Evolutionary conservation across 208 protist species (phyloP).

Genomic region (Trypanosoma theileri): DNA sequence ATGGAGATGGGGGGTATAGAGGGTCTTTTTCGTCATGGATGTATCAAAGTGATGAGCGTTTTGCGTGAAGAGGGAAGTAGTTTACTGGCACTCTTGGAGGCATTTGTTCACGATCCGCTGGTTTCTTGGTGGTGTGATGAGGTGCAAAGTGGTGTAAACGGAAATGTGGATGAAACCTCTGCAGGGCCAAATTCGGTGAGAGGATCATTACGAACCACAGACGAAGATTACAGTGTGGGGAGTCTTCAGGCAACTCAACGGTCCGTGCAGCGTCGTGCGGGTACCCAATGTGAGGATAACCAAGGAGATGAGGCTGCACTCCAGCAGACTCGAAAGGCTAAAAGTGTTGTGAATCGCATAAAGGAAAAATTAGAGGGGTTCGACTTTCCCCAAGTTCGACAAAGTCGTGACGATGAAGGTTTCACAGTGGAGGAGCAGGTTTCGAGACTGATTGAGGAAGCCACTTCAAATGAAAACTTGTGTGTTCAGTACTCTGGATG

Average conservation of each 20-base stretch:
- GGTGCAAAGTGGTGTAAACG: slow-evolving; percentile 35
- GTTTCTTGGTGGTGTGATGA: slow-evolving; percentile 98
- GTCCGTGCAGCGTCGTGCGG: slow-evolving; percentile 10
- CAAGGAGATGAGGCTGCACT: slow-evolving; percentile 18
- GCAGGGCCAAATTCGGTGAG: slow-evolving; percentile 1
- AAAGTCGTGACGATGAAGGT: slow-evolving; percentile 41
- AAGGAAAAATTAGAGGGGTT: slow-evolving; percentile 97
- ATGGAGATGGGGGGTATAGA: slow-evolving; percentile 99
- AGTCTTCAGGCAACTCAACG: slow-evolving; percentile 26
- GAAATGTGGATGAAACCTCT: not conserved
- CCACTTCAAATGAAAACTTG: slow-evolving; percentile 98
- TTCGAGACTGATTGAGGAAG: slow-evolving; percentile 94
- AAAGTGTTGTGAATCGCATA: slow-evolving; percentile 96
- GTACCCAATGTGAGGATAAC: slow-evolving; percentile 3
- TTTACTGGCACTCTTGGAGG: slow-evolving; percentile 99
- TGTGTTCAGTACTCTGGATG: slow-evolving; percentile 99
- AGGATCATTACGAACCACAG: slow-evolving; percentile 14
- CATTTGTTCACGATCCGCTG: slow-evolving; percentile 99
- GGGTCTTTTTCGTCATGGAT: slow-evolving; percentile 98
- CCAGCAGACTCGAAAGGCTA: slow-evolving; percentile 92
- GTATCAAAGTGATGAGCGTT: slow-evolving; percentile 97
- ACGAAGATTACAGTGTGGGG: slow-evolving; percentile 21
- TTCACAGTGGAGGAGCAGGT: slow-evolving; percentile 89
- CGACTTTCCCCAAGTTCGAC: slow-evolving; percentile 88
- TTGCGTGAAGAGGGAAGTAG: slow-evolving; percentile 98